Conservation (phyloP, 495 filamentous ascomycete species). For the Rhypophila decipiens region DNA sequence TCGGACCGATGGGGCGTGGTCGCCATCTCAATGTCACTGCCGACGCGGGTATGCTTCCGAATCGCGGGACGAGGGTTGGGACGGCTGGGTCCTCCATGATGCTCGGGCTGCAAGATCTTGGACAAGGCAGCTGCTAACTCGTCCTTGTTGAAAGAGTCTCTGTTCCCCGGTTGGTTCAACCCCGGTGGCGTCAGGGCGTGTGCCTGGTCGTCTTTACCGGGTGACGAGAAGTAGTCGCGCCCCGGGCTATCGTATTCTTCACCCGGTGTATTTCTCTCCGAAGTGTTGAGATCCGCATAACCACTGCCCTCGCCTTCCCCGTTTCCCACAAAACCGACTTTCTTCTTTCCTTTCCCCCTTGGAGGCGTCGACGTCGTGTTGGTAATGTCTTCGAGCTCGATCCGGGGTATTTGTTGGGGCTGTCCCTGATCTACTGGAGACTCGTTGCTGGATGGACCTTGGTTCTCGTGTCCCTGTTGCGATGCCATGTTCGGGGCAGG, state of each 20-base stretch:
- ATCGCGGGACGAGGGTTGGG: constrained; percentile 23
- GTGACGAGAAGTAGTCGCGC: constrained; percentile 23
- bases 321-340: constrained; percentile 20
- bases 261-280: too few species aligned
- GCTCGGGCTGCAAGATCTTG: constrained; percentile 16
- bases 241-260: too few species aligned
- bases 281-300: constrained; percentile 3
- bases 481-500: constrained; percentile 10
- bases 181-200: constrained; percentile 6
- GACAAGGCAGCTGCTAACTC: constrained; percentile 18
- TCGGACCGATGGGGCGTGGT: constrained; percentile 15
- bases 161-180: background rate
- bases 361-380: background rate
- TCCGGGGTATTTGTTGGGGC: constrained; percentile 1
- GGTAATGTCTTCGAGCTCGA: background rate
- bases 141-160: constrained; percentile 22
- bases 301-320: background rate
- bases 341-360: constrained; percentile 25
- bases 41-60: constrained; percentile 11
- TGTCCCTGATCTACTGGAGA: background rate
- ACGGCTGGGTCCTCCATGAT: constrained; percentile 7
- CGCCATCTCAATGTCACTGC: constrained; percentile 3
- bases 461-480: constrained; percentile 3
- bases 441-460: background rate
- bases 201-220: constrained; percentile 7